Base-by-base conservation (phyloP, 208 protist genomes). In the Novymonas esmeraldas region DNA sequence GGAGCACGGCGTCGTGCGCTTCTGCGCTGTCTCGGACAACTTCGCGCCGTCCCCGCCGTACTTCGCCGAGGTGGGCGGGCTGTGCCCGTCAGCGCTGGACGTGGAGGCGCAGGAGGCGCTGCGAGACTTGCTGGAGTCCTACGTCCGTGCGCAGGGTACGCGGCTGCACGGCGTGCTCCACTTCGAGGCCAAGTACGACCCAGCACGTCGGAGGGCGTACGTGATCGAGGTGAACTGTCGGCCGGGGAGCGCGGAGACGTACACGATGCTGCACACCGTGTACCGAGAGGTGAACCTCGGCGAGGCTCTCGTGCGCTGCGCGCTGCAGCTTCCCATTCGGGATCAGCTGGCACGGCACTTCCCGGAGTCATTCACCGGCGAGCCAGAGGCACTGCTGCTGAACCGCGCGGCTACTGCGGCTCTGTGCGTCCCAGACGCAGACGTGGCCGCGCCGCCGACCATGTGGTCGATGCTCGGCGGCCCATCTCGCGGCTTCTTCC, bases 211-310 rank as follows among this genome's bases (percentile, higher is more conserved):
- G n/a, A 38, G 14, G 18, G 81, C 87, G 14, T 89, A 79, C 50
- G 68, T 95, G 50, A 92, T 95, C 34, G 89, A 95, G 64, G 89
- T 93, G 20, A 95, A 95, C 73, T 89, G 82, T 41, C 89, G 89
- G 6, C 74, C 86, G 13, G 89, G 89, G n/a, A 91, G 84, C 56
- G 89, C 89, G 2, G 89, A 95, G 70, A 95, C 89, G 2, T 51
- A 90, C 69, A 71, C 44, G 18, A 88, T 94, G 80, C 16, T 92
- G 14, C 62, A 31, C 3, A 90, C 78, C 1, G 75, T 79, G n/a
- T 92, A 85, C 61, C 70, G 80, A 13, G 84, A 79, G 22, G 14
- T 92, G 24, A 74, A 85, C 41, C 70, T 94, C 0, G 89, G 85
- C 14, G 85, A 92, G 70, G 70, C 73, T n/a, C 49, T 89, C 2